Evolutionary conservation across 768 basidiomycete species (phyloP), one percentile per base, ranked within the genome.

Genomic region (Dendrothele bispora): DNA sequence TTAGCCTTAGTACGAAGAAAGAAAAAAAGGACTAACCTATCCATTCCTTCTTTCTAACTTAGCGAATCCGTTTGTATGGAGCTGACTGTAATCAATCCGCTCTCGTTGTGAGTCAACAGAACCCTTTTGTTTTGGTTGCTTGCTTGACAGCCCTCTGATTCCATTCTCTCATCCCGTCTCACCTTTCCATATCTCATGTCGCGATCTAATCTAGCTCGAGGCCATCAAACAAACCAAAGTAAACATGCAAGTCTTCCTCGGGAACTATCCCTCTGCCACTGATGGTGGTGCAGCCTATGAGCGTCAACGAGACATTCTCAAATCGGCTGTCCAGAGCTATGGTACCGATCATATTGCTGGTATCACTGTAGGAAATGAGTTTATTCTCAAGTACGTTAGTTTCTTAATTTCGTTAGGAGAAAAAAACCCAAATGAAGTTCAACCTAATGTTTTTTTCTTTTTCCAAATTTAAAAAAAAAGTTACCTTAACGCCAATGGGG

Each of bases 351-450:
- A 93, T 57, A 79, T 98, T 47, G 71, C 69, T 0, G 95, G 95
- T 11, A 59, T 98, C 35, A 94, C 87, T 10, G 94, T 97, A 30
- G 94, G 95, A 29, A 95, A 97, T 61, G 93, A 95, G 67, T 91
- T 81, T 62, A 89, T 92, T 59, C 75, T 94, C 39, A 80, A 93
- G 83, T 86, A 40, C 2, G 77, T 68, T 8, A 29, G 14, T 37
- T n/a, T 34, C 56, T 25, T 24, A 46, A 49, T 36, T 1, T 36
- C 7, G 30, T 11, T 18, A 22, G 17, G 29, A 30, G 29, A n/a
- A 21, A 4, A 12, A 5, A 38, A 14, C 3, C 18, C 32, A 8
- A 22, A 8, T 39, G 15, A 14, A 34, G 24, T 14, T 26, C n/a
- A 4, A 12, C 25, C 26, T 11, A 32, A 5, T 14, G 7, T 7